Percentiles rank a stretch among this genome's conserved stretches.
Conservation (phyloP, 176 grass and related monocot genomes). For the Themeda triandra region DNA sequence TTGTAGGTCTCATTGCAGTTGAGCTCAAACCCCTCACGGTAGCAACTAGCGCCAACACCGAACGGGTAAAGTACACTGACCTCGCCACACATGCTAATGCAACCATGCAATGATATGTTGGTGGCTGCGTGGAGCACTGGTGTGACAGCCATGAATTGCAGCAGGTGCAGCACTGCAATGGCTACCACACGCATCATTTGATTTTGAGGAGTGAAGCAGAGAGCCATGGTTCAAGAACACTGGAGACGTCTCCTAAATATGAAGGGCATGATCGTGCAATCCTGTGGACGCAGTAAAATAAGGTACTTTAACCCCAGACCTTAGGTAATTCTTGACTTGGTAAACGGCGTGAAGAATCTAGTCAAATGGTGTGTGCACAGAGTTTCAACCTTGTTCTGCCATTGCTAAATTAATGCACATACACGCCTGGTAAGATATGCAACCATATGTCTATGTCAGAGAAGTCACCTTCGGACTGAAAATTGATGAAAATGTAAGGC, state of each 20-base stretch:
- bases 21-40: no score
- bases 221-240: not conserved
- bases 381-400: slow-evolving; percentile 1
- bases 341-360: not conserved
- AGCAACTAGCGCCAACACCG: no score
- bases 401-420: not conserved
- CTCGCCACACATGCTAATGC: no score
- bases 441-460: not conserved
- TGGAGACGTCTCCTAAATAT: not conserved
- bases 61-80: no score
- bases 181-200: not conserved
- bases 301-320: not conserved
- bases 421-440: not conserved
- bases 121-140: no score
- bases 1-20: no score
- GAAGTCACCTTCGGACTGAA: not conserved
- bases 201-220: not conserved
- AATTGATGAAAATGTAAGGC: not conserved
- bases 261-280: not conserved
- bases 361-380: not conserved
- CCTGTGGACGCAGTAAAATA: not conserved
- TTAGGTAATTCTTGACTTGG: not conserved
- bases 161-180: not conserved
- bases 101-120: no score
- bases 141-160: no score